A percentile compares a stretch with the other conserved stretches of the same genome.
These are phyloP conservation scores for Sphaceloma murrayae DNA, from an alignment of 2,329 filamentous ascomycete genomes.

Conservation along the genomic window DNA sequence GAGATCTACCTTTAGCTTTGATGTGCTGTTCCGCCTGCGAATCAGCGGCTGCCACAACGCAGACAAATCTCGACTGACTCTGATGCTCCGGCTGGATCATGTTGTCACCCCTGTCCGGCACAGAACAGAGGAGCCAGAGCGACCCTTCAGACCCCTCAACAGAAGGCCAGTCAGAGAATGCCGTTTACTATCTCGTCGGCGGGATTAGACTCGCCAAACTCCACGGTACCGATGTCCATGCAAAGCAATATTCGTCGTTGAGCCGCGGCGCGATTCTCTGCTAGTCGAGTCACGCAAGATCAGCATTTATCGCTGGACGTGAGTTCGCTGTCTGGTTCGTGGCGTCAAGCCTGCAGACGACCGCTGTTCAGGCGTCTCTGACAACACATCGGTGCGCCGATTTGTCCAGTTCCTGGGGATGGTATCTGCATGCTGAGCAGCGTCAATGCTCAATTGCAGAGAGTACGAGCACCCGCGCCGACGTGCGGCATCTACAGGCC, in stretches of 20 bases:
- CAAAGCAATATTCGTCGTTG: not conserved
- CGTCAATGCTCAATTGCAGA: constrained; percentile 12
- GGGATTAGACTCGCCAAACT: no score
- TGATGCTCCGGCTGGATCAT: constrained; percentile 13
- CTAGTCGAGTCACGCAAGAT: constrained; percentile 10
- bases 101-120: constrained; percentile 11
- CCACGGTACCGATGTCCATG: constrained; percentile 6
- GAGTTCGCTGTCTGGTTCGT: constrained; percentile 11
- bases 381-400: constrained; percentile 16
- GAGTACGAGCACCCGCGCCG: no score
- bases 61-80: constrained; percentile 13
- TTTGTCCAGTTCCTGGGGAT: constrained; percentile 14
- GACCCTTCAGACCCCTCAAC: no score
- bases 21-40: constrained; percentile 8
- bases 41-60: constrained; percentile 12
- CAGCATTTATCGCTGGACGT: not conserved
- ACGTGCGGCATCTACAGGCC: no score
- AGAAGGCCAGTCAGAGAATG: no score
- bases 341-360: constrained; percentile 16
- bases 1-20: constrained; percentile 13
- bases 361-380: constrained; percentile 14
- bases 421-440: constrained; percentile 6
- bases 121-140: no score
- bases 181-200: no score
- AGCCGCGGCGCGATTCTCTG: not conserved